A percentile compares a stretch with the other conserved stretches of the same genome.
Conservation (phyloP, 768 basidiomycete species). For the Auriscalpium orientale region DNA sequence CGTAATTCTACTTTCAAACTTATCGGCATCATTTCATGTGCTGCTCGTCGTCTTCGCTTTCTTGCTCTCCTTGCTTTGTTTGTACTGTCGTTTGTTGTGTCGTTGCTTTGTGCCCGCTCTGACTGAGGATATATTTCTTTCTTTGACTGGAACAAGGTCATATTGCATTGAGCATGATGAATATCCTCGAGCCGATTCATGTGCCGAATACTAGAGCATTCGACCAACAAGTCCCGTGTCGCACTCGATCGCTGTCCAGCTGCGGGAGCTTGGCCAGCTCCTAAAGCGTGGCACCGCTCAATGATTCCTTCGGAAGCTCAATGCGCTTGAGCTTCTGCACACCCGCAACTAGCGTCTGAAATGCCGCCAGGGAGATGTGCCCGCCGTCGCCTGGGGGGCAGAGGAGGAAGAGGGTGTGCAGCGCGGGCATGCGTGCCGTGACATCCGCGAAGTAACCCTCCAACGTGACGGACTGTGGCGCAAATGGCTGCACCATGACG, state of each 20-base stretch:
- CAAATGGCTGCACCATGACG: neutral
- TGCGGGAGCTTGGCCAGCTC: conserved; percentile 6
- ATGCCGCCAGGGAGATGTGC: neutral
- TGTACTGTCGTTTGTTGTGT: too few relatives aligned
- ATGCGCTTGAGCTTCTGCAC: conserved; percentile 4
- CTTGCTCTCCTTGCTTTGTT: too few relatives aligned
- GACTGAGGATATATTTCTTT: too few relatives aligned
- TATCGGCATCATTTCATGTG: too few relatives aligned
- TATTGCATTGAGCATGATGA: too few relatives aligned
- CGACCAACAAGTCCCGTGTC: neutral
- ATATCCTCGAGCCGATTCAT: too few relatives aligned
- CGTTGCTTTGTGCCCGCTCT: too few relatives aligned
- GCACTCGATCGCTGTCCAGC: conserved; percentile 8
- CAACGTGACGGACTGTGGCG: neutral
- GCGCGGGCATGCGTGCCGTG: conserved; percentile 12
- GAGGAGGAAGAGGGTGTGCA: conserved; percentile 2
- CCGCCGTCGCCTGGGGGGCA: neutral
- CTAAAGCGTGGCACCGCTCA: conserved; percentile 1
- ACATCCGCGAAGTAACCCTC: neutral
- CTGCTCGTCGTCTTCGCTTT: too few relatives aligned
- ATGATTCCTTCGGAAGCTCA: conserved; percentile 5
- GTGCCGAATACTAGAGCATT: too few relatives aligned
- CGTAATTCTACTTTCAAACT: too few relatives aligned
- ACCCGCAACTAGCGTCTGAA: conserved; percentile 3
- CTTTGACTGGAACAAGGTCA: too few relatives aligned